Conservation (phyloP, 1,139 yeast species). For the Yamadazyma buinensis region DNA sequence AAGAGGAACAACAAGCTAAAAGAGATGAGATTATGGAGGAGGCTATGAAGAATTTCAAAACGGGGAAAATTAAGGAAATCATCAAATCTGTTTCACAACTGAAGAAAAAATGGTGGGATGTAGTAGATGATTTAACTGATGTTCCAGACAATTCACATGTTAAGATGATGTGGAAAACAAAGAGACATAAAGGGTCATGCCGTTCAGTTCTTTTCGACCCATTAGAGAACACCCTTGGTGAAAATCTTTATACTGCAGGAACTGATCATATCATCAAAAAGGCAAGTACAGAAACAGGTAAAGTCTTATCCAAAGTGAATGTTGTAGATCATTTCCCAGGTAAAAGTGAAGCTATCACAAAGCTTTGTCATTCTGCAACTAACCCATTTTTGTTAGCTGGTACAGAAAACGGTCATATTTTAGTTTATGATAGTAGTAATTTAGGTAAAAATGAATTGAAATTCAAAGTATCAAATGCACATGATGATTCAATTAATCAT, state of each 20-base stretch:
- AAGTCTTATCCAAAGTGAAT: slow-evolving; percentile 57
- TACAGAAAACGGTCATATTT: slow-evolving; percentile 70
- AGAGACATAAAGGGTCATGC: slow-evolving; percentile 87
- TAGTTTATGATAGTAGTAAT: slow-evolving; percentile 56
- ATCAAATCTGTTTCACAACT: slow-evolving; percentile 35
- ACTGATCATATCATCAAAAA: slow-evolving; percentile 76
- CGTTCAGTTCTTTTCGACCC: slow-evolving; percentile 69
- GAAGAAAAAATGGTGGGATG: slow-evolving; percentile 49
- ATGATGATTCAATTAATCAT: slow-evolving; percentile 74
- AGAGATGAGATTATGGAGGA: slow-evolving; percentile 19
- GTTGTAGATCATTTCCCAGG: slow-evolving; percentile 23
- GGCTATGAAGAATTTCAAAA: slow-evolving; percentile 25
- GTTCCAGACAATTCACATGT: slow-evolving; percentile 28
- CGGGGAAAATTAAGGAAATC: slow-evolving; percentile 25
- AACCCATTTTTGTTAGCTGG: slow-evolving; percentile 71
- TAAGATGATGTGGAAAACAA: slow-evolving; percentile 71
- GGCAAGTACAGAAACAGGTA: slow-evolving; percentile 71
- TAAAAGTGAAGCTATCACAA: slow-evolving; percentile 47
- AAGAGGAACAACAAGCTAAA: slow-evolving; percentile 22
- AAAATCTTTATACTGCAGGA: slow-evolving; percentile 64
- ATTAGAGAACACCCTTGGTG: slow-evolving; percentile 44
- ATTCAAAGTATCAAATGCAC: slow-evolving; percentile 49
- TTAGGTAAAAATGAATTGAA: slow-evolving; percentile 33
- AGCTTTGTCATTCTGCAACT: slow-evolving; percentile 57
- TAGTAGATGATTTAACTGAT: slow-evolving; percentile 33